Percentiles rank a stretch among this genome's conserved stretches.
phyloP scores from a whole-genome alignment of 495 filamentous ascomycete species.

The Aspergillus ellipticus region DNA sequence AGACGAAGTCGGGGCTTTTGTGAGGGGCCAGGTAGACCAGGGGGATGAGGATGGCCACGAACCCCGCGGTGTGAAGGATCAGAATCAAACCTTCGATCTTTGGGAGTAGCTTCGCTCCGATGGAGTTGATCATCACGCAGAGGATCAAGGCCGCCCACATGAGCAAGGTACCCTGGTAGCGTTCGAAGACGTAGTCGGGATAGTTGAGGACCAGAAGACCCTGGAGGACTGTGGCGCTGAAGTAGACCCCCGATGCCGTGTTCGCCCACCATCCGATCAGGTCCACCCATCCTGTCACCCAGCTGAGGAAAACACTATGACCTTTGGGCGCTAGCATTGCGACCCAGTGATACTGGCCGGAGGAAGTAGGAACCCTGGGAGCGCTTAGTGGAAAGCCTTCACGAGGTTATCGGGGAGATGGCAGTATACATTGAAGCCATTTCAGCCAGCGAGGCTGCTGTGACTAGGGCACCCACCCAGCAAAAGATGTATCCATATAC shows the following conservation, averaged over 20 bases:
- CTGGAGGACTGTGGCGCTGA: constrained; percentile 34
- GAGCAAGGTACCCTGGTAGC: constrained; percentile 42
- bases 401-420: background rate
- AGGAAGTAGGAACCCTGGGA: constrained; percentile 25
- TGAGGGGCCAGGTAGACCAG: constrained; percentile 33
- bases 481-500: constrained; percentile 3
- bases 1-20: constrained; percentile 27
- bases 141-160: constrained; percentile 28
- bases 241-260: constrained; percentile 17
- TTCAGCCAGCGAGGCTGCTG: constrained; percentile 18
- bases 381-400: background rate
- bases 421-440: constrained; percentile 19
- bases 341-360: constrained; percentile 30
- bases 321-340: constrained; percentile 22
- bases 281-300: constrained; percentile 39
- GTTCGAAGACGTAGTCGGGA: constrained; percentile 18
- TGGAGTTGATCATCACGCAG: constrained; percentile 33
- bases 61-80: constrained; percentile 42
- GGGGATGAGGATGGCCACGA: constrained; percentile 39
- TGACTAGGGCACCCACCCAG: background rate
- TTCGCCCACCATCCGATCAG: constrained; percentile 34
- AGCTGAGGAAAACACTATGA: constrained; percentile 31
- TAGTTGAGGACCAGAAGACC: constrained; percentile 37
- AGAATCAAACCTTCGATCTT: constrained; percentile 40
- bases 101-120: constrained; percentile 33